These are phyloP conservation scores for Ligustrum vulgare DNA, from an alignment of 257 asterid genomes.

Conservation along the genomic window DNA sequence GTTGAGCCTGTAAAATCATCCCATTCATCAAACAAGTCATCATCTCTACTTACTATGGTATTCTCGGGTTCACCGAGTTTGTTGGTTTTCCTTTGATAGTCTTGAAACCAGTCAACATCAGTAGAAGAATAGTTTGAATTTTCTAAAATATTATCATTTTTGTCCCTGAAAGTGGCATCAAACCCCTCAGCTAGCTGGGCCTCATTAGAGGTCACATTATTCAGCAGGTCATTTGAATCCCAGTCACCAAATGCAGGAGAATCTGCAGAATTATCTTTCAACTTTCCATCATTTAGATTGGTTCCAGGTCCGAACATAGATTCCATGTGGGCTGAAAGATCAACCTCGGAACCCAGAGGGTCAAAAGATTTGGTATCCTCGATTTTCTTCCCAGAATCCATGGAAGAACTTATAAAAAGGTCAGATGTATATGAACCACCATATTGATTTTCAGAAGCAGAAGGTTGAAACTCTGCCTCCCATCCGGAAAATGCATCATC, in stretches of 20 bases:
- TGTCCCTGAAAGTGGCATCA: conserved; percentile 37
- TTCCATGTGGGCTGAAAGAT: conserved; percentile 60
- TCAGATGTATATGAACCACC: conserved; percentile 33
- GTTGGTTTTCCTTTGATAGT: conserved; percentile 41
- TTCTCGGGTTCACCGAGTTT: conserved; percentile 29
- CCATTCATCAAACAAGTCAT: conserved; percentile 59
- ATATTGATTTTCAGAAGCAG: conserved; percentile 42
- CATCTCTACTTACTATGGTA: conserved; percentile 28
- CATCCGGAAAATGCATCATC: conserved; percentile 54
- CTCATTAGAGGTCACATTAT: conserved; percentile 35
- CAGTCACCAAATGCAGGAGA: conserved; percentile 49
- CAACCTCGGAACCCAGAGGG: conserved; percentile 36
- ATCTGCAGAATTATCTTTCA: conserved; percentile 34
- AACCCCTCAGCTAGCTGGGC: conserved; percentile 33
- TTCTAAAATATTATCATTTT: conserved; percentile 25
- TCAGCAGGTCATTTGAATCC: conserved; percentile 60
- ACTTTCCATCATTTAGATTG: conserved; percentile 33
- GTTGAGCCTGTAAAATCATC: conserved; percentile 62
- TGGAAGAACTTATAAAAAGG: conserved; percentile 28
- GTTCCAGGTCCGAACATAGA: conserved; percentile 55
- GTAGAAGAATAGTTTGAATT: conserved; percentile 31
- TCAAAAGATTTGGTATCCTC: conserved; percentile 31
- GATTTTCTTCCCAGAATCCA: conserved; percentile 33
- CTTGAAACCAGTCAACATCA: conserved; percentile 57
- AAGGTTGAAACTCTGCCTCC: conserved; percentile 80